Percentiles rank a stretch among this genome's conserved stretches.
These are phyloP conservation scores for Xylaria acuta DNA, from an alignment of 495 filamentous ascomycete genomes.

Conservation along the genomic window DNA sequence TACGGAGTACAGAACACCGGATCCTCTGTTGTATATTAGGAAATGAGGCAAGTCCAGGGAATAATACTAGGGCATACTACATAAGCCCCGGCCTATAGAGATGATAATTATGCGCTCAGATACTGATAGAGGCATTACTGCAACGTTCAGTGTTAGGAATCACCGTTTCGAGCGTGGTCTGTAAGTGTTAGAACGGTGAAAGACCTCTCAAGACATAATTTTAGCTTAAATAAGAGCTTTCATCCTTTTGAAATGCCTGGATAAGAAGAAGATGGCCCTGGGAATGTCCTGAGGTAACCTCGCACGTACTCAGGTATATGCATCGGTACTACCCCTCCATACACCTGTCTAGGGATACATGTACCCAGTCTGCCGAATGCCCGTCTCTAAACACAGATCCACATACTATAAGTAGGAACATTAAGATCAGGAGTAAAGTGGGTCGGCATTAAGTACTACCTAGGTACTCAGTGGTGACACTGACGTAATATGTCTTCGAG, in stretches of 20 bases:
- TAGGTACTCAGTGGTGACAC: neutral
- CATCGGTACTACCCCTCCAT: neutral
- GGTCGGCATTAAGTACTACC: neutral
- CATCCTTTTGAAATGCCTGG: neutral
- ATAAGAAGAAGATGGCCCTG: neutral
- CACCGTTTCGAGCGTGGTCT: neutral
- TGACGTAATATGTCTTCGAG: neutral
- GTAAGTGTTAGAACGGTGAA: neutral
- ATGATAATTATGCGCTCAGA: neutral
- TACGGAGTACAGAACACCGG: neutral
- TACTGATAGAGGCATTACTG: neutral
- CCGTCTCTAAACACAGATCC: neutral
- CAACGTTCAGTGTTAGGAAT: neutral
- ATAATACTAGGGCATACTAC: neutral
- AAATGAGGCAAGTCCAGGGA: neutral
- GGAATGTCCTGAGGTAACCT: neutral
- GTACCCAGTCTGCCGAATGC: neutral
- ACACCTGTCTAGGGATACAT: neutral
- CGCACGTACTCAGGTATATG: neutral
- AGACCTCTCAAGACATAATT: neutral
- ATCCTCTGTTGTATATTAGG: neutral
- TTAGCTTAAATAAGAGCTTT: neutral
- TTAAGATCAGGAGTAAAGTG: slow-evolving; percentile 11
- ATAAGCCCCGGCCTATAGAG: neutral
- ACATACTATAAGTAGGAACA: too few relatives aligned